A percentile compares a stretch with the other conserved stretches of the same genome.
phyloP scores from a whole-genome alignment of 169 alveolate genomes.

The Cryptosporidium sp. region DNA sequence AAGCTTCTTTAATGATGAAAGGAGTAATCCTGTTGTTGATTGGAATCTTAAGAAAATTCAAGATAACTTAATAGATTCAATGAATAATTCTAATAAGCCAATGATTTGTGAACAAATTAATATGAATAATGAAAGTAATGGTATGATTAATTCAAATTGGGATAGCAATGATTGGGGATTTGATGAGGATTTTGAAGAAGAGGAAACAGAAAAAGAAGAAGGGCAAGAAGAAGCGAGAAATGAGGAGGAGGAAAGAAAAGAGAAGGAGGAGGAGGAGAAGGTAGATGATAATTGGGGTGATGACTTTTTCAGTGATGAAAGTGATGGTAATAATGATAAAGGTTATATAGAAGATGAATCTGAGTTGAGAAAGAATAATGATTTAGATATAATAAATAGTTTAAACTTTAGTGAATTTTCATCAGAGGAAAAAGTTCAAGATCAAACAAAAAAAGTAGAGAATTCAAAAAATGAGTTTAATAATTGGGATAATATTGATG shows the following conservation, averaged over 20 bases:
- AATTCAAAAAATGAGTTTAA: neutral
- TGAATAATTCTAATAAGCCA: conserved; percentile 11
- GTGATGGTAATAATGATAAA: neutral
- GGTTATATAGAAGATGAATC: neutral
- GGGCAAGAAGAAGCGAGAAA: neutral
- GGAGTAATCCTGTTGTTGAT: conserved; percentile 55
- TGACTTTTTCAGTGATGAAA: conserved; percentile 1
- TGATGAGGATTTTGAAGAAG: neutral
- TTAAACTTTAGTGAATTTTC: neutral
- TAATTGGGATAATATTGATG: conserved; percentile 1
- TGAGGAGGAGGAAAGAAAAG: neutral
- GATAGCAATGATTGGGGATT: conserved; percentile 21
- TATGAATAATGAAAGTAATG: neutral
- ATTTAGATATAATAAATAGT: neutral
- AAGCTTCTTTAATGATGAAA: conserved; percentile 75
- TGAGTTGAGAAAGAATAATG: neutral
- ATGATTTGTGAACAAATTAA: conserved; percentile 22
- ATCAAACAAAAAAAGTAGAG: neutral
- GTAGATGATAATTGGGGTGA: neutral
- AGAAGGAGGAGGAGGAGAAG: neutral
- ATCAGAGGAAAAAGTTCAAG: neutral
- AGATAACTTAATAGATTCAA: conserved; percentile 22
- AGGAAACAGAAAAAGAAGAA: no score
- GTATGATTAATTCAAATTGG: conserved; percentile 23
- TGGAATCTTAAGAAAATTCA: conserved; percentile 53